Evolutionary conservation across 1,139 yeast species (phyloP).

Genomic region (Blastobotrys malaysiensis): DNA sequence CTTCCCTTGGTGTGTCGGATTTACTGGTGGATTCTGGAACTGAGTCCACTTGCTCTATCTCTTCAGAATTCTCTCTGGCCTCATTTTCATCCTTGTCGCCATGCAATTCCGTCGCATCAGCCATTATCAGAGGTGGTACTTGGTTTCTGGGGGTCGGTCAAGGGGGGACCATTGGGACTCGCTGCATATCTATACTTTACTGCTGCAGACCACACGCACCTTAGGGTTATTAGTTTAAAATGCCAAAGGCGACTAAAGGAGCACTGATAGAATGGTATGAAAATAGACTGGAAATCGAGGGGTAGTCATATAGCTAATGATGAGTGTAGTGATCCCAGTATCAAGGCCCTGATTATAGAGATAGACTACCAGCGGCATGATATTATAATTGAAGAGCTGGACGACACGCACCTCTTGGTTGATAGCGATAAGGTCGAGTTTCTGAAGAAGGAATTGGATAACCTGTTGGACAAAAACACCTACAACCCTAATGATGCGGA

Average conservation of each 20-base stretch:
- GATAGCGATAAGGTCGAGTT: slow-evolving; percentile 69
- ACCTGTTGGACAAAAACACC: slow-evolving; percentile 71
- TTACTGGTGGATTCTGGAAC: not conserved
- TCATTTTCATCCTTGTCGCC: not conserved
- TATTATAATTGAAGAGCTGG: slow-evolving; percentile 76
- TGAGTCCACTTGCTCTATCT: not conserved
- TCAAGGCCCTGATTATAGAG: slow-evolving; percentile 74
- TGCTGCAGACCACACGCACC: not conserved
- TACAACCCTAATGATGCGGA: slow-evolving; percentile 79
- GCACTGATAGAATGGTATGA: slow-evolving; percentile 32
- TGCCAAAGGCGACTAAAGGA: slow-evolving; percentile 32
- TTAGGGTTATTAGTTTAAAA: slow-evolving; percentile 5
- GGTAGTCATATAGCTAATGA: slow-evolving; percentile 16
- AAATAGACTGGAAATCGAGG: no score
- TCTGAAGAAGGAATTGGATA: slow-evolving; percentile 71
- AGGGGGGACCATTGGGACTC: not conserved
- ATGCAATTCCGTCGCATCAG: not conserved
- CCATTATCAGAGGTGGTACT: not conserved
- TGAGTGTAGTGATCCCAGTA: slow-evolving; percentile 77
- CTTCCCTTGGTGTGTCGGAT: not conserved
- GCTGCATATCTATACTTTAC: not conserved
- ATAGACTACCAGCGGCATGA: slow-evolving; percentile 71
- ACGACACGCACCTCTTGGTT: slow-evolving; percentile 81
- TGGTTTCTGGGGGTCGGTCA: not conserved
- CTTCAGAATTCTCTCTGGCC: not conserved